These are phyloP conservation scores for Trichosporon faecale DNA, from an alignment of 1,284 basidiomycete species.

Conservation along the genomic window DNA sequence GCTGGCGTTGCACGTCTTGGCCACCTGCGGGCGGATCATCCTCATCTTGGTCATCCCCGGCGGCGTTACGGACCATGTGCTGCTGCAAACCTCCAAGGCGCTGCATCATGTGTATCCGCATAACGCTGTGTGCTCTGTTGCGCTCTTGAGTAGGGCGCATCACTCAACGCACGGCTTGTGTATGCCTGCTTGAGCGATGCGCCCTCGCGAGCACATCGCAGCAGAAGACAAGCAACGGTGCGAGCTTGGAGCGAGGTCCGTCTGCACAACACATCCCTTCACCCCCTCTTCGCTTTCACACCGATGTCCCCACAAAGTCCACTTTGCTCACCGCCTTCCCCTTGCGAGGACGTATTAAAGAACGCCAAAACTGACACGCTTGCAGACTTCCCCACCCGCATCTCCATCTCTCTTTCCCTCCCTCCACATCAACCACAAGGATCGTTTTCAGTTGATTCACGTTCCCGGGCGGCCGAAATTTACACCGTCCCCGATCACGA, in stretches of 20 bases:
- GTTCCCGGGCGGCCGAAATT: neutral
- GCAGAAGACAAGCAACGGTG: too few species aligned
- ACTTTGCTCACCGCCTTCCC: neutral
- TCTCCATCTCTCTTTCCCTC: neutral
- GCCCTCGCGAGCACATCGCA: neutral
- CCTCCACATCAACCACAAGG: neutral
- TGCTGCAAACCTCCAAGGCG: neutral
- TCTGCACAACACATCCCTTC: neutral
- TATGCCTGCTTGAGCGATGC: neutral
- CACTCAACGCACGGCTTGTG: neutral
- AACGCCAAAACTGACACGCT: neutral
- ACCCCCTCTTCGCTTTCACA: neutral
- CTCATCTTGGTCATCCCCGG: neutral
- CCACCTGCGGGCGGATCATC: neutral
- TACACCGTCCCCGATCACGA: neutral
- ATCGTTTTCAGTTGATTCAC: neutral
- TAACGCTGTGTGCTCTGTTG: neutral
- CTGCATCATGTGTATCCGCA: conserved; percentile 1
- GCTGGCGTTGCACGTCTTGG: neutral
- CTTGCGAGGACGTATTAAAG: neutral
- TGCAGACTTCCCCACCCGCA: neutral
- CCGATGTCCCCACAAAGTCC: neutral
- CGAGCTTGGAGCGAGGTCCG: neutral
- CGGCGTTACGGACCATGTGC: neutral
- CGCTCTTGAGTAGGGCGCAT: neutral